Conservation (phyloP, 2,329 filamentous ascomycete species). For the Stromatinia cepivora region DNA sequence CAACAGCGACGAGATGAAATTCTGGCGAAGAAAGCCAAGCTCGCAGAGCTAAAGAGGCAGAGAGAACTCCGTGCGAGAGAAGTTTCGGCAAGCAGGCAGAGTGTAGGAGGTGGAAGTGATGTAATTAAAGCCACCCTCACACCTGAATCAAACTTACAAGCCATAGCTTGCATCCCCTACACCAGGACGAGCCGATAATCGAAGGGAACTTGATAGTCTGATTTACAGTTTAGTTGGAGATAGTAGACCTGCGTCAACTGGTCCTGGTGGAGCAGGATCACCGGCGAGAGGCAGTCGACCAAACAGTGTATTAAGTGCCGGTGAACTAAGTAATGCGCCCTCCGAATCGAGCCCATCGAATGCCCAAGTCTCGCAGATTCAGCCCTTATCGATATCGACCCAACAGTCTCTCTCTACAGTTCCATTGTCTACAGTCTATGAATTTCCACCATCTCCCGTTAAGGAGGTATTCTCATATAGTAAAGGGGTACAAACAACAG, state of each 20-base stretch:
- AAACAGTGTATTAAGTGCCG: constrained; percentile 80
- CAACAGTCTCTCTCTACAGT: constrained; percentile 71
- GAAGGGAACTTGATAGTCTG: constrained; percentile 78
- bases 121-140: constrained; percentile 50
- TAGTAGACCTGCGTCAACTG: constrained; percentile 69
- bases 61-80: constrained; percentile 80
- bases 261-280: constrained; percentile 63
- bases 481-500: constrained; percentile 90
- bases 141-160: constrained; percentile 36
- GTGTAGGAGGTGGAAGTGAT: constrained; percentile 67
- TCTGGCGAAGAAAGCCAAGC: constrained; percentile 92
- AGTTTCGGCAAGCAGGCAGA: constrained; percentile 67
- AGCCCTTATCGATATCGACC: constrained; percentile 45
- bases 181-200: constrained; percentile 66
- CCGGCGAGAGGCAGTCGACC: constrained; percentile 75
- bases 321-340: constrained; percentile 75
- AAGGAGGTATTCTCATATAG: constrained; percentile 93
- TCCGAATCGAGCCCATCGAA: constrained; percentile 58
- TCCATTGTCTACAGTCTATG: constrained; percentile 74
- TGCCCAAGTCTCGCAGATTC: constrained; percentile 43
- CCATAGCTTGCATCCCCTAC: constrained; percentile 66
- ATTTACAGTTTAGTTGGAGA: constrained; percentile 72
- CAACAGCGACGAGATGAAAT: constrained; percentile 92
- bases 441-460: constrained; percentile 72
- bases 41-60: constrained; percentile 92